Conservation (phyloP, 305 asterid genomes). For the Fraxinus sp. region DNA sequence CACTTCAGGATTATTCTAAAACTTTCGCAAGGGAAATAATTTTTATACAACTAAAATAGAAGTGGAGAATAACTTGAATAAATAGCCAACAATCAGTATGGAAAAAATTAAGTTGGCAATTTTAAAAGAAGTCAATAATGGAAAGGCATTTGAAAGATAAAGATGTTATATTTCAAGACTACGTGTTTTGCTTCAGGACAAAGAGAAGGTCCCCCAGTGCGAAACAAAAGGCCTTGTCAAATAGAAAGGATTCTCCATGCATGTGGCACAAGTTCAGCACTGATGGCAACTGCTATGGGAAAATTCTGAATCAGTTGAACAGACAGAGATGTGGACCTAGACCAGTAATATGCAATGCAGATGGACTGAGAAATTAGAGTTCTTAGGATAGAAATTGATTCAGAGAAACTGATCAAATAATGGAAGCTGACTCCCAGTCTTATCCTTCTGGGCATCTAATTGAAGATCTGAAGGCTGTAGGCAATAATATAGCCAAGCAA, state of each 20-base stretch:
- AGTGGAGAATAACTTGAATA: background rate
- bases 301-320: background rate
- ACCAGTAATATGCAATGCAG: background rate
- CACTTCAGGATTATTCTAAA: background rate
- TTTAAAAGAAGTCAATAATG: background rate
- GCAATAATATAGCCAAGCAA: background rate
- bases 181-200: background rate
- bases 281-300: background rate
- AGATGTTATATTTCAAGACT: background rate
- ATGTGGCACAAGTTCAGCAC: background rate
- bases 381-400: background rate
- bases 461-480: background rate
- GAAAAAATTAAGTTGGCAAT: background rate
- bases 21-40: background rate
- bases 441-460: background rate
- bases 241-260: background rate
- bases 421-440: background rate
- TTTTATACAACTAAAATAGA: background rate
- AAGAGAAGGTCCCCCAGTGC: background rate
- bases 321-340: background rate
- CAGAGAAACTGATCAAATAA: background rate
- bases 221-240: background rate
- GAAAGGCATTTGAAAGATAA: background rate
- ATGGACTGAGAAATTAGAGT: background rate
- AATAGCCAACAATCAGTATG: background rate